phyloP scores from a whole-genome alignment of 768 basidiomycete species.

The Roridomyces roridus region DNA sequence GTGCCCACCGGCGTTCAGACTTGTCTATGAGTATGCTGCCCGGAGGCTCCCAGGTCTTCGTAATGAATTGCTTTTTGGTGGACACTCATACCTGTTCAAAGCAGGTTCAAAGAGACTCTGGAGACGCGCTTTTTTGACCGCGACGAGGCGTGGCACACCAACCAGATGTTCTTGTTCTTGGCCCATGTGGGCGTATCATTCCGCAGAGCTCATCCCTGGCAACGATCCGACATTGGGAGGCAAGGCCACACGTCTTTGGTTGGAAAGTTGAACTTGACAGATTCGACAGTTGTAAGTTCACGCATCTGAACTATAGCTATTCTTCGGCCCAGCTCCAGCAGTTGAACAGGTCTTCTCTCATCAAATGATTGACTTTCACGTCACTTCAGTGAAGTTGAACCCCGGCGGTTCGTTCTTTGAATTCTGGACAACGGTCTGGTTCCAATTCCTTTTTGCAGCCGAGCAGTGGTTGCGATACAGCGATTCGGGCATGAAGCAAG shows the following conservation, averaged over 20 bases:
- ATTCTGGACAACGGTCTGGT: background rate
- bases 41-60: no score
- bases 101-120: no score
- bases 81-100: no score
- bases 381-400: conserved; percentile 60
- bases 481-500: conserved; percentile 28
- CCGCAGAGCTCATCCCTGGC: conserved; percentile 64
- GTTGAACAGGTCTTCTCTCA: conserved; percentile 53
- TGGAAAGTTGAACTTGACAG: no score
- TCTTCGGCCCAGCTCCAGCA: conserved; percentile 56
- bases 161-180: conserved; percentile 59
- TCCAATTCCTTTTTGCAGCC: conserved; percentile 32
- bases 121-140: conserved; percentile 65
- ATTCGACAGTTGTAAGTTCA: conserved; percentile 32
- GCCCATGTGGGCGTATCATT: conserved; percentile 60
- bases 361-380: conserved; percentile 56
- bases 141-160: conserved; percentile 62
- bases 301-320: conserved; percentile 51
- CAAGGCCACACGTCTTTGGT: no score
- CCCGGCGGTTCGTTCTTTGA: conserved; percentile 53
- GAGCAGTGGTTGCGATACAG: conserved; percentile 56
- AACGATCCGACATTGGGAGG: conserved; percentile 55
- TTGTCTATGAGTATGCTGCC: no score
- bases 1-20: no score
- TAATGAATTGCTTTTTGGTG: no score